These are phyloP conservation scores for Cerrena zonata DNA, from an alignment of 1,284 basidiomycete genomes.

Conservation along the genomic window DNA sequence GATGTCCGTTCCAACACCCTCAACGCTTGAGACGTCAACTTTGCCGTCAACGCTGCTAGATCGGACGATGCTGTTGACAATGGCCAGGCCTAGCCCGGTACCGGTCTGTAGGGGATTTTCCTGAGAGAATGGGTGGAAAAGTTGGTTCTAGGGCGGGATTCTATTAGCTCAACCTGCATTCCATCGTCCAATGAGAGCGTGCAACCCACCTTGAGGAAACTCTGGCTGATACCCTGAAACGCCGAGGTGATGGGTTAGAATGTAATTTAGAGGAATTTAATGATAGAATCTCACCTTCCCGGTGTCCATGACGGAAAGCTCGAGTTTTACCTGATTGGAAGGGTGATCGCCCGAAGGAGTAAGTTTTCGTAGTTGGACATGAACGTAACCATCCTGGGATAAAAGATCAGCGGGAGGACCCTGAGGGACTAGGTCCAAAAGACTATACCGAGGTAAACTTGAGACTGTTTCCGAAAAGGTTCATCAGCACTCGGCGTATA, in stretches of 20 bases:
- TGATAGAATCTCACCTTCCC: constrained; percentile 72
- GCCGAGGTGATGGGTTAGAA: constrained; percentile 2
- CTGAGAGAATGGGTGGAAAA: constrained; percentile 96
- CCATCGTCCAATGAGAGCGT: neutral
- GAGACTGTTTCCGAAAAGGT: constrained; percentile 89
- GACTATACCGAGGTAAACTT: constrained; percentile 77
- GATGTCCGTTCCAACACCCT: constrained; percentile 90
- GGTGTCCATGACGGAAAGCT: constrained; percentile 84
- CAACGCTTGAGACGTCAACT: constrained; percentile 82
- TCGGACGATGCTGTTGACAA: constrained; percentile 88
- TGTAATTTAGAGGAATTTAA: neutral
- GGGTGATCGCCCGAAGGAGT: constrained; percentile 47
- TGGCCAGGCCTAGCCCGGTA: constrained; percentile 92
- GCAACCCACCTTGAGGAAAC: constrained; percentile 70
- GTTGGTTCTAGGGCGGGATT: constrained; percentile 65
- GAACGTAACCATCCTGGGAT: constrained; percentile 75
- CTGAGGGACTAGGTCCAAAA: neutral
- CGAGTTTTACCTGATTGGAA: constrained; percentile 65
- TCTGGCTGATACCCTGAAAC: constrained; percentile 74
- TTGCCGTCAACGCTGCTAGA: constrained; percentile 85
- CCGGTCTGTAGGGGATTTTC: constrained; percentile 87
- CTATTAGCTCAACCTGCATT: constrained; percentile 1
- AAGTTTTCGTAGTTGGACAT: constrained; percentile 77
- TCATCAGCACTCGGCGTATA: constrained; percentile 89
- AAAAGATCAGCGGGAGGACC: neutral